Evolutionary conservation across 305 asterid genomes (phyloP).

Genomic region (Fraxinus sp.): DNA sequence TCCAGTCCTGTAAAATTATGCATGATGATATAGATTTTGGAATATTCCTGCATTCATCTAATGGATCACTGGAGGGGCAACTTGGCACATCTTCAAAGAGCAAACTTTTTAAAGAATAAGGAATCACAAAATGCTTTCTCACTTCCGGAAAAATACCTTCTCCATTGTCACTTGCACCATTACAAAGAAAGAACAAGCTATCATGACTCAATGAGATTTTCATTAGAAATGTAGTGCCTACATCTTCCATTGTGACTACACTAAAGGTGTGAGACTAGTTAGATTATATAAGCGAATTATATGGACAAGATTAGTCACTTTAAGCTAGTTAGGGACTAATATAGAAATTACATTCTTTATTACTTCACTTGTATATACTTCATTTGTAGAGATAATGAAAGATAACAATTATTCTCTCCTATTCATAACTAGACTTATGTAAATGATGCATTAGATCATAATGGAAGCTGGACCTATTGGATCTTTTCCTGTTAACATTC

Average conservation of each 20-base stretch:
- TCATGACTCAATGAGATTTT: neutral
- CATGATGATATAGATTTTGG: neutral
- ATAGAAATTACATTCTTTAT: neutral
- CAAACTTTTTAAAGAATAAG: neutral
- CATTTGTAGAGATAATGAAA: neutral
- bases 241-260: neutral
- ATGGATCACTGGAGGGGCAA: neutral
- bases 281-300: neutral
- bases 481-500: neutral
- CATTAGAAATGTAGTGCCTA: neutral
- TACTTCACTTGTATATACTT: neutral
- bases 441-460: neutral
- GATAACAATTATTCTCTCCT: neutral
- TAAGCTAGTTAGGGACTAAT: neutral
- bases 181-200: neutral
- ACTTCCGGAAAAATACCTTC: neutral
- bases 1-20: neutral
- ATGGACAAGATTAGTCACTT: neutral
- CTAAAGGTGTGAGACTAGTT: neutral
- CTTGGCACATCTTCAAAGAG: neutral
- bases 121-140: neutral
- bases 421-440: neutral
- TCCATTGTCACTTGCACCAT: neutral
- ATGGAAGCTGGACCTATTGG: neutral
- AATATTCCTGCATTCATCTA: neutral